These are phyloP conservation scores for Aspergillus hortae DNA, from an alignment of 2,329 filamentous ascomycete genomes.

Conservation along the genomic window DNA sequence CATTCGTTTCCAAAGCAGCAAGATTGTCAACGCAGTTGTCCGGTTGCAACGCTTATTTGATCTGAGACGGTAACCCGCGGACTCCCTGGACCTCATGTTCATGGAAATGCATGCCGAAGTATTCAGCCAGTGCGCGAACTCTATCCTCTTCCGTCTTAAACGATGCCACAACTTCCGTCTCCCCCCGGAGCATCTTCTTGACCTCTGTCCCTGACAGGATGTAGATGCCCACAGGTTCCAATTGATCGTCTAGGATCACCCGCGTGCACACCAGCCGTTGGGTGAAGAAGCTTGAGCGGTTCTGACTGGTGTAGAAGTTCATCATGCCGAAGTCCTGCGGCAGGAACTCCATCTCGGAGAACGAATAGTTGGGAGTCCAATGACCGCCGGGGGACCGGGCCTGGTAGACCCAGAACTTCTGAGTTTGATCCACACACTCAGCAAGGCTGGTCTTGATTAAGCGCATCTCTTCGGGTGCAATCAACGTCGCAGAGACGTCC, in stretches of 20 bases:
- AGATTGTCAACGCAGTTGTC: not conserved
- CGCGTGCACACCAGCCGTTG: conserved; percentile 51
- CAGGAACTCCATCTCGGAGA: conserved; percentile 63
- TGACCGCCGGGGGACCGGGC: conserved; percentile 47
- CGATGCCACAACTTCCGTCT: conserved; percentile 46
- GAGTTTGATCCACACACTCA: conserved; percentile 40
- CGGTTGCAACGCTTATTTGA: conserved; percentile 27
- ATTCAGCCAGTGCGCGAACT: conserved; percentile 48
- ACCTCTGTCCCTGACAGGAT: conserved; percentile 51
- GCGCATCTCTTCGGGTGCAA: conserved; percentile 56
- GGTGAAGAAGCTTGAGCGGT: conserved; percentile 52
- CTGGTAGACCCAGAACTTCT: conserved; percentile 62
- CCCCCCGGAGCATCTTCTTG: conserved; percentile 53
- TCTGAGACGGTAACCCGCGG: conserved; percentile 47
- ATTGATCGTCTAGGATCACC: conserved; percentile 51
- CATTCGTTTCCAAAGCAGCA: not conserved
- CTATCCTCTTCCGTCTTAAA: conserved; percentile 54
- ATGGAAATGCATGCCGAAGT: conserved; percentile 52
- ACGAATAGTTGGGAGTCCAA: conserved; percentile 63
- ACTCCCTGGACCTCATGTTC: conserved; percentile 52
- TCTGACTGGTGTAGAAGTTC: conserved; percentile 55
- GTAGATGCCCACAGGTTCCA: conserved; percentile 49
- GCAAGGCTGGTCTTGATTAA: conserved; percentile 49
- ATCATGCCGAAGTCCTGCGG: conserved; percentile 59
- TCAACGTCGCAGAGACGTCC: conserved; percentile 35